Evolutionary conservation across 2,329 filamentous ascomycete genomes (phyloP), one percentile per base, ranked within the genome.

Genomic region (Pezizomycotina sp.): DNA sequence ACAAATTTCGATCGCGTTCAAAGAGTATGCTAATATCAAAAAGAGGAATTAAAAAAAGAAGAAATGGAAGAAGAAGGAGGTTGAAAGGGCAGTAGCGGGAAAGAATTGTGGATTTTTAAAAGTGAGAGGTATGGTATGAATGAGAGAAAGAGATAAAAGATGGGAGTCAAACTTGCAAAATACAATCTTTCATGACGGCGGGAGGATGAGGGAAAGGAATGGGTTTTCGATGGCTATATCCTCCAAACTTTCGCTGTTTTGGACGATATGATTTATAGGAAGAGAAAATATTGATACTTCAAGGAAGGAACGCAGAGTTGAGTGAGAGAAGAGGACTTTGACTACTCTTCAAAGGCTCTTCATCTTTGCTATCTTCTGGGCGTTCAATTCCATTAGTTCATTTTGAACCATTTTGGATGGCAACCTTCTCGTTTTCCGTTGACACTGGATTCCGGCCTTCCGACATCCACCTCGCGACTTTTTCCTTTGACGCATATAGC

Each of bases 401-500:
- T 45, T 47, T 42, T 51, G 49, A 41, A 48, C 51, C 35, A 42
- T 34, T n/a, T 43, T 45, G 41, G 42, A 52, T 49, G 34, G 41
- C 47, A 26, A 38, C 39, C 39, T 47, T 46, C 45, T 52, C 50
- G 43, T 51, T 51, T 41, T 51, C 50, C 28, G 49, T 51, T 36
- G 50, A 52, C 33, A 50, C 49, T 24, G 50, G 50, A 46, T 51
- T 50, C 43, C 49, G 49, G 34, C 47, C 47, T 47, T 52, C 50
- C 41, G 47, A 38, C 43, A 50, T 40, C 50, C 50, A 52, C 31
- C 50, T 48, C 27, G 43, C 47, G 22, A 52, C 49, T 38, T 48
- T 48, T 40, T 52, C 50, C 38, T 45, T 48, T 32, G 50, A 46
- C 27, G 45, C 44, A 30, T 27, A 38, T 24, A 52, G 50, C 44